Evolutionary conservation across 768 basidiomycete genomes (phyloP), one percentile per base, ranked within the genome.

Genomic region (Daedaleopsis nitida): DNA sequence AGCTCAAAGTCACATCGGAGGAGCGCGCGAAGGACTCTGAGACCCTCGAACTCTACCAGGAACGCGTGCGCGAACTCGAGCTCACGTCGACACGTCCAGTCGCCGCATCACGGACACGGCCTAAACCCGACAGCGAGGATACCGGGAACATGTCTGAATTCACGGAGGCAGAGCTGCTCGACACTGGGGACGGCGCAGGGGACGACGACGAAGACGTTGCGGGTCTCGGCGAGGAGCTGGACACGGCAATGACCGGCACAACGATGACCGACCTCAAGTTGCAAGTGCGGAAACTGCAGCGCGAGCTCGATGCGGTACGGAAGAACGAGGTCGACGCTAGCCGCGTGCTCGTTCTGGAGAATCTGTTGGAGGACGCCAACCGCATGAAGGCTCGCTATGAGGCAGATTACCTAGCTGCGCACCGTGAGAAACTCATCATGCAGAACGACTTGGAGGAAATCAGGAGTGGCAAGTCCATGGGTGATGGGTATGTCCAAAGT

Each of bases 241-340:
- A 94, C 60, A 87, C 94, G 65, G 92, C 92, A 0, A 81, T 94
- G 47, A 73, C 84, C 27, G 92, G 92, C 24, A 91, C 87, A 50
- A 94, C 90, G 12, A 95, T 88, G 86, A 98, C 94, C 1, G 93
- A 94, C 70, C 78, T 98, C 63, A 97, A 96, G 71, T 79, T 98
- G 32, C 89, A 92, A 70, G 85, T 98, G 52, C 85, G 88, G 61
- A 88, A 85, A 61, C 81, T 98, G 32, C 79, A 91, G 71, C 78
- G 94, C 24, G 94, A 98, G 70, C 79, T 98, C 35, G 87, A 88
- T 52, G 82, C 85, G 6, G 81, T 89, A 35, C 81, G 81, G 73
- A 86, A 86, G 73, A 88, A 91, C 62, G 87, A 90, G 67, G 88
- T 78, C 7, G 92, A 94, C 69, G 81, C 86, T 8, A 91, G 89